Conservation (phyloP, 2,329 filamentous ascomycete genomes). For the Diaporthe eres region DNA sequence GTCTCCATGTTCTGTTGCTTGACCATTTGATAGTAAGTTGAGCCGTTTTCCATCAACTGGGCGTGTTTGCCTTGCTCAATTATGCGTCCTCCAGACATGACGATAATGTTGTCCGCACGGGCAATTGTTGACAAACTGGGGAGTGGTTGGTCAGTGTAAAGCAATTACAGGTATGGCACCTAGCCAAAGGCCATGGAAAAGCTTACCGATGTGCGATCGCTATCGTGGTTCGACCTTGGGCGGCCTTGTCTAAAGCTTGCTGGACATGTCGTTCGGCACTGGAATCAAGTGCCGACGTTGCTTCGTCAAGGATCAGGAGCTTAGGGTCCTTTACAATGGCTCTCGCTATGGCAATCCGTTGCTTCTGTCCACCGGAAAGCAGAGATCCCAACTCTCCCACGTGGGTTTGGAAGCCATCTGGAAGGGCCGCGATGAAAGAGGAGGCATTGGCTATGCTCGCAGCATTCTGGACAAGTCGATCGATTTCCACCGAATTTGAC, state of each 20-base stretch:
- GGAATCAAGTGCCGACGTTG: constrained; percentile 85
- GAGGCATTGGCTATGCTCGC: constrained; percentile 94
- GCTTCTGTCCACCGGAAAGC: constrained; percentile 95
- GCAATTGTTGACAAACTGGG: constrained; percentile 89
- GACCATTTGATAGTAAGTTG: constrained; percentile 87
- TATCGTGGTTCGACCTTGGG: constrained; percentile 91
- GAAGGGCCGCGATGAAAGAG: constrained; percentile 85
- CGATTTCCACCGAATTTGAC: constrained; percentile 73
- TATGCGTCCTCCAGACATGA: constrained; percentile 86
- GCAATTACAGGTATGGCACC: background rate
- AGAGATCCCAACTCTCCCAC: constrained; percentile 95
- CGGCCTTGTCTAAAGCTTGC: constrained; percentile 89
- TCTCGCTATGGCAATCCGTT: constrained; percentile 93
- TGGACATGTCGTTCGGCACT: constrained; percentile 96
- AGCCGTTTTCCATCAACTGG: constrained; percentile 76
- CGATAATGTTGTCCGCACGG: constrained; percentile 94
- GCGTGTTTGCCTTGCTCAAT: constrained; percentile 93
- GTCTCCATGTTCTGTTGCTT: constrained; percentile 86
- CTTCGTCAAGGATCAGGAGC: constrained; percentile 93
- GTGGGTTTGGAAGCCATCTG: constrained; percentile 91
- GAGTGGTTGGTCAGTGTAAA: background rate
- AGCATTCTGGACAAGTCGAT: constrained; percentile 77
- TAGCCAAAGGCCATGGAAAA: background rate
- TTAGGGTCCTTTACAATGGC: constrained; percentile 93
- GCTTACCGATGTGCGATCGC: constrained; percentile 83